Conservation (phyloP, 163 green algal species). For the Chloroidium sp. region DNA sequence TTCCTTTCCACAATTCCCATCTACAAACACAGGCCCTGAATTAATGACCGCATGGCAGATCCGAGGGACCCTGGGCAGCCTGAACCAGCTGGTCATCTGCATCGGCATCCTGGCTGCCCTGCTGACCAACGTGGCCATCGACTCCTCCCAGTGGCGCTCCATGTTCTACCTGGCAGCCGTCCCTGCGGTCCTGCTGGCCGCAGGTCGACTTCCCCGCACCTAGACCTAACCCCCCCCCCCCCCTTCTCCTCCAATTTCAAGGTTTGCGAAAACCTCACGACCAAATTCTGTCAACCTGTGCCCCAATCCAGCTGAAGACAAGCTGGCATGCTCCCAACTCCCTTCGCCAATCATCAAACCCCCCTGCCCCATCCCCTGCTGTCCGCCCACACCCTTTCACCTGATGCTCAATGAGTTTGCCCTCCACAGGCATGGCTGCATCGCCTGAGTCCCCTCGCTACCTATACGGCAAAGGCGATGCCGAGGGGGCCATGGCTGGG, state of each 20-base stretch:
- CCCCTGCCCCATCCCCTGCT: too few relatives aligned
- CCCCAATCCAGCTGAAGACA: too few relatives aligned
- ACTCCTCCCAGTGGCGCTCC: constrained; percentile 59
- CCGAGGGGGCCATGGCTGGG: constrained; percentile 37
- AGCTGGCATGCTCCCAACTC: background rate
- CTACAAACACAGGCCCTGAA: background rate
- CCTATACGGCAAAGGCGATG: constrained; percentile 47
- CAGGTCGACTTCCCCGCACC: constrained; percentile 36
- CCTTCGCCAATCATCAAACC: background rate
- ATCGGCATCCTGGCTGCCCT: constrained; percentile 86
- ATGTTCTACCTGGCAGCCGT: constrained; percentile 76
- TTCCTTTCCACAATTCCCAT: background rate
- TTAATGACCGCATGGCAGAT: constrained; percentile 35
- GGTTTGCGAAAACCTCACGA: too few relatives aligned
- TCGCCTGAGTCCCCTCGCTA: constrained; percentile 76
- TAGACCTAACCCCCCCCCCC: too few relatives aligned
- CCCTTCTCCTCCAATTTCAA: too few relatives aligned
- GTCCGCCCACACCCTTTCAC: too few relatives aligned
- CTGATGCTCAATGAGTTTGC: background rate
- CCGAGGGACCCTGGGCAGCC: constrained; percentile 73
- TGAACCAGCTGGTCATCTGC: constrained; percentile 98
- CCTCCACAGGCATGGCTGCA: constrained; percentile 50
- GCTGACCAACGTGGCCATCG: constrained; percentile 59
- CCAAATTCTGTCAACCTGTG: too few relatives aligned
- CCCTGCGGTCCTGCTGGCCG: constrained; percentile 57